phyloP scores from a whole-genome alignment of 768 basidiomycete species.

The Podaxis mareebaensis region DNA sequence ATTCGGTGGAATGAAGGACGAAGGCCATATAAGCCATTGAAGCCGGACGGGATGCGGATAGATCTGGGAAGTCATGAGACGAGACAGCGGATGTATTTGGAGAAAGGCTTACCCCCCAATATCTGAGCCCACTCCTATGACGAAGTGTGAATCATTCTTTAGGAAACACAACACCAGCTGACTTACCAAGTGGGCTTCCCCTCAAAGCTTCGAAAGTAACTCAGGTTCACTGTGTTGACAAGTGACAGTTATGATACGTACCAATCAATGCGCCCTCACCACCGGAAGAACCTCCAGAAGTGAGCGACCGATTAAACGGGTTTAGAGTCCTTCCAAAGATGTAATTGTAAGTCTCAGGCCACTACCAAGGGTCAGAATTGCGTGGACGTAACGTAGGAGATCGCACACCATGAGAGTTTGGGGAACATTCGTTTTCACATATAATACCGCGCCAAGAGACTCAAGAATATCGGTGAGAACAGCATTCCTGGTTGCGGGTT shows the following conservation, averaged over 20 bases:
- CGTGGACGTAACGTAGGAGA: background rate
- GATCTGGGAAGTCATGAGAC: conserved; percentile 44
- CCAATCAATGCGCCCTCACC: conserved; percentile 83
- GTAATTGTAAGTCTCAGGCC: conserved; percentile 76
- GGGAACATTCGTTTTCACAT: conserved; percentile 74
- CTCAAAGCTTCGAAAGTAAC: conserved; percentile 33
- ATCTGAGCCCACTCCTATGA: conserved; percentile 75
- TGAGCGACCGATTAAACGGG: conserved; percentile 71
- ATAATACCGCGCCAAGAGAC: conserved; percentile 68
- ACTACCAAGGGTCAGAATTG: conserved; percentile 38
- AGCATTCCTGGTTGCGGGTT: conserved; percentile 56
- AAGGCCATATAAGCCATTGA: conserved; percentile 72
- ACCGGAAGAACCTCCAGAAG: conserved; percentile 80
- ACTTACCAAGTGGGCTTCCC: conserved; percentile 44
- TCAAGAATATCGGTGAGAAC: conserved; percentile 68
- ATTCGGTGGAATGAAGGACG: conserved; percentile 69
- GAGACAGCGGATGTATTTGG: background rate
- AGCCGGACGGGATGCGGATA: conserved; percentile 66
- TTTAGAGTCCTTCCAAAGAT: conserved; percentile 80
- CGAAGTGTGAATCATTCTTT: conserved; percentile 21
- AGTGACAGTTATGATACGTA: conserved; percentile 20
- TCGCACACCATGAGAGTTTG: conserved; percentile 68
- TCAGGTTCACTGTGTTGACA: background rate
- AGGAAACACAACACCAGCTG: background rate
- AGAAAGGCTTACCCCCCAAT: conserved; percentile 60